A percentile compares a stretch with the other conserved stretches of the same genome.
These are phyloP conservation scores for Sporodiniella umbellata DNA, from an alignment of 371 early-diverging fungal genomes.

Conservation along the genomic window DNA sequence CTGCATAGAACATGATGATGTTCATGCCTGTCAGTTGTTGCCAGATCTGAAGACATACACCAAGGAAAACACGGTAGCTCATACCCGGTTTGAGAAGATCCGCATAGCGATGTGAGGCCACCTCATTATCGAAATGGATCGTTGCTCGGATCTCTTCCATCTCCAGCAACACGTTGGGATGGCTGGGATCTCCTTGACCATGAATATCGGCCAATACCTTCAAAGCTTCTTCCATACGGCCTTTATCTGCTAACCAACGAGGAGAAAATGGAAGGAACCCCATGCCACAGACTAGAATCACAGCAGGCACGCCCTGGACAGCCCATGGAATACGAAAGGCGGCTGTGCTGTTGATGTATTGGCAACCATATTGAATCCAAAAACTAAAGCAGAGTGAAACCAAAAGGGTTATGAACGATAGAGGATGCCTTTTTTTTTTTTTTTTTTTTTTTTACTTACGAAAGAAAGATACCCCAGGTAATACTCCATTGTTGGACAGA, in stretches of 20 bases:
- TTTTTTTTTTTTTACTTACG: too few relatives aligned
- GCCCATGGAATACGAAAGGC: constrained; percentile 82
- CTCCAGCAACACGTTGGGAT: constrained; percentile 50
- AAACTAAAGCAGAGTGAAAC: constrained; percentile 16
- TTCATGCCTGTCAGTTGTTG: constrained; percentile 80
- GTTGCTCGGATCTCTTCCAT: constrained; percentile 67
- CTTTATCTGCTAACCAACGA: constrained; percentile 56
- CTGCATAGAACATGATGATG: constrained; percentile 50
- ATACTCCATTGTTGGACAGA: constrained; percentile 81
- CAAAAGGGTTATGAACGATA: too few relatives aligned
- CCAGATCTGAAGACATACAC: constrained; percentile 69
- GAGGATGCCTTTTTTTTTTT: too few relatives aligned
- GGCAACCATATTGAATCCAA: constrained; percentile 26
- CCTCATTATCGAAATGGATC: constrained; percentile 69
- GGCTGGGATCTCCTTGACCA: constrained; percentile 33
- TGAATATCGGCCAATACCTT: constrained; percentile 46
- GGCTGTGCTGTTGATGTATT: constrained; percentile 19
- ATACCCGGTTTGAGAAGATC: constrained; percentile 38
- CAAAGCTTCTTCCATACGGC: constrained; percentile 53
- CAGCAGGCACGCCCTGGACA: constrained; percentile 78
- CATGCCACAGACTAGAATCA: constrained; percentile 64
- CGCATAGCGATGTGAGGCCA: constrained; percentile 31
- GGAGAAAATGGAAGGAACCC: constrained; percentile 35
- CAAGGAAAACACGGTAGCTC: constrained; percentile 63
- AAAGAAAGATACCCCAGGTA: constrained; percentile 40